These are phyloP conservation scores for Alternaria tenuissima DNA, from an alignment of 2,329 filamentous ascomycete genomes.

Conservation along the genomic window DNA sequence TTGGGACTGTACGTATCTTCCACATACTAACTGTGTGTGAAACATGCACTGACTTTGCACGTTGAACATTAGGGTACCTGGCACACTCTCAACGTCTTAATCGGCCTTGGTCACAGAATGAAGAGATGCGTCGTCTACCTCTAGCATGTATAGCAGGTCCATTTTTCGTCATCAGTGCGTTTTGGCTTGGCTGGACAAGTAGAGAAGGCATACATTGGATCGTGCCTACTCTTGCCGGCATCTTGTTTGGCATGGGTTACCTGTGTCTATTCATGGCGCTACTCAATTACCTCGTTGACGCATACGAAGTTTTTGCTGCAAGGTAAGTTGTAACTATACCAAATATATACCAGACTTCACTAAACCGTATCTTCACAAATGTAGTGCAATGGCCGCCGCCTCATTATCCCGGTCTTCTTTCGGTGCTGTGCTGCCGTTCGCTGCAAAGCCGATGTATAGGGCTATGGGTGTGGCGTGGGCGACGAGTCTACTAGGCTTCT, in stretches of 20 bases:
- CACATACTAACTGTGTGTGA: background rate
- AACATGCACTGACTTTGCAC: background rate
- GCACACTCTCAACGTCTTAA: constrained; percentile 57
- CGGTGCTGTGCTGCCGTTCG: constrained; percentile 67
- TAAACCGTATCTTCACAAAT: background rate
- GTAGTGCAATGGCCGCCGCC: constrained; percentile 78
- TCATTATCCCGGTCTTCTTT: constrained; percentile 80
- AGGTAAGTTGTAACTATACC: constrained; percentile 32
- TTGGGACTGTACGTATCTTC: constrained; percentile 62
- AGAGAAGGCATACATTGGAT: constrained; percentile 53
- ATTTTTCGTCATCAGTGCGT: constrained; percentile 55
- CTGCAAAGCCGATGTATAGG: constrained; percentile 67
- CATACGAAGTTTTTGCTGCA: constrained; percentile 78
- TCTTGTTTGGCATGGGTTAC: constrained; percentile 57
- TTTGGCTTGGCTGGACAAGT: constrained; percentile 57
- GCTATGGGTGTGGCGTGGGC: constrained; percentile 75
- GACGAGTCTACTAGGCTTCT: constrained; percentile 59
- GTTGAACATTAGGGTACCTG: constrained; percentile 52
- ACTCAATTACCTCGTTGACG: constrained; percentile 69
- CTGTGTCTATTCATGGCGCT: constrained; percentile 61
- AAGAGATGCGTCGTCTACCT: constrained; percentile 75
- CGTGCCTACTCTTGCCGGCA: constrained; percentile 52
- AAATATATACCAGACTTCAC: background rate
- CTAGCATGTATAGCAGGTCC: constrained; percentile 76
- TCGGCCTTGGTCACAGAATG: constrained; percentile 66